Percentiles rank a stretch among this genome's conserved stretches.
Evolutionary conservation across 192 early-diverging fungal genomes (phyloP).

Genomic region (Phycomyces blakesleeanus): DNA sequence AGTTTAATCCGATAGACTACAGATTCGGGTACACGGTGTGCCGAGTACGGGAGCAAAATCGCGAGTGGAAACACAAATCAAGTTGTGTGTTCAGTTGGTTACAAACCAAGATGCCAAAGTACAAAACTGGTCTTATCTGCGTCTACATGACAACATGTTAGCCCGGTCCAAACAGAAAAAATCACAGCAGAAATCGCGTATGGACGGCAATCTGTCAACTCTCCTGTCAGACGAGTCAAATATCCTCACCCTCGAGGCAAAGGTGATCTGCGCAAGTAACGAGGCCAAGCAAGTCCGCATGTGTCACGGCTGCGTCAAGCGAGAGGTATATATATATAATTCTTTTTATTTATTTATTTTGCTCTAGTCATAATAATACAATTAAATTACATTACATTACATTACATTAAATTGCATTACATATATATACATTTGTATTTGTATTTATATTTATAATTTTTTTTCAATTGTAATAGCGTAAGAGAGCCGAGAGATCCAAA

Average conservation of each 20-base stretch:
- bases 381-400: neutral
- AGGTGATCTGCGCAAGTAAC: constrained; percentile 84
- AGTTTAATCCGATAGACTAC: constrained; percentile 3
- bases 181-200: constrained; percentile 19
- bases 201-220: constrained; percentile 27
- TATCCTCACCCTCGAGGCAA: constrained; percentile 73
- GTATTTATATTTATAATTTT: neutral
- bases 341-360: neutral
- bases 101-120: constrained; percentile 67
- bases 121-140: constrained; percentile 76
- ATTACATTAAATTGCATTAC: neutral
- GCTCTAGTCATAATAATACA: too few species aligned
- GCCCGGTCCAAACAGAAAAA: constrained; percentile 68
- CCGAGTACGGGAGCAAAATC: constrained; percentile 69
- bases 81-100: constrained; percentile 81
- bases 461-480: constrained; percentile 36
- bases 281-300: constrained; percentile 69
- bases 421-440: constrained; percentile 8
- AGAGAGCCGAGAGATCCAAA: constrained; percentile 64
- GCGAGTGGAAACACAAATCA: constrained; percentile 93
- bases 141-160: constrained; percentile 79
- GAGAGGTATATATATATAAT: constrained; percentile 54
- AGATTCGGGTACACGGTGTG: constrained; percentile 39
- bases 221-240: constrained; percentile 43
- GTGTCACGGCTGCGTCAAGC: constrained; percentile 78